Evolutionary conservation across 306 rosid genomes (phyloP), one percentile per base, ranked within the genome.

Genomic region (Cyclanthera cordifolia): DNA sequence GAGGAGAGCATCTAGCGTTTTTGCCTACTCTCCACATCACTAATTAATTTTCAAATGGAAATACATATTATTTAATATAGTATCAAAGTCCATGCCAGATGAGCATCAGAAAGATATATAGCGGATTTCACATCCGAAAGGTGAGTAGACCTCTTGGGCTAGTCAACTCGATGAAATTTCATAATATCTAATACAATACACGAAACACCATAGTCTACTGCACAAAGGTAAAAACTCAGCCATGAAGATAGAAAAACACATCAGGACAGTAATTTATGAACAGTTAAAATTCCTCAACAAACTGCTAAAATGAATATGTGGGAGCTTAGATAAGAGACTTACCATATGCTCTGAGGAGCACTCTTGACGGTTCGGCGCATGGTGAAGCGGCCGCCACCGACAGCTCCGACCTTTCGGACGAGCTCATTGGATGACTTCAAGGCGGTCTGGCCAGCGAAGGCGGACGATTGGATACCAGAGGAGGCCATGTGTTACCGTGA

Each of bases 331-430:
- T 16, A 64, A 64, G 46, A 3, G 37, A 3, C 69, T 61, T 84
- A 92, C 97, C 97, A 90, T 5, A 93, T 93, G 88, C 98, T 93
- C 45, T 85, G 88, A 20, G 98, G 96, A 77, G 87, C 82, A 74
- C 90, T 87, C 64, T 72, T 89, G 30, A 93, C 85, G 0, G 95
- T 93, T 15, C 96, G 82, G 46, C 98, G 78, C 98, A 87, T 93
- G 88, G 83, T 76, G 54, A 75, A 8, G 74, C 94, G 96, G 73
- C 90, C 83, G 19, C 81, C 82, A 24, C 87, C 85, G 1, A 68
- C n/a, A 77, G 75, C 68, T 4, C 95, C 96, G n/a, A 60, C 69
- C 86, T 73, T 93, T 4, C 91, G 72, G 79, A 93, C 69, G 41
- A 93, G 83, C 81, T 93, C 96, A 80, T 86, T 93, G 24, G 76